These are phyloP conservation scores for Aspergillus nidulans DNA, from an alignment of 495 filamentous ascomycete species.

Conservation along the genomic window DNA sequence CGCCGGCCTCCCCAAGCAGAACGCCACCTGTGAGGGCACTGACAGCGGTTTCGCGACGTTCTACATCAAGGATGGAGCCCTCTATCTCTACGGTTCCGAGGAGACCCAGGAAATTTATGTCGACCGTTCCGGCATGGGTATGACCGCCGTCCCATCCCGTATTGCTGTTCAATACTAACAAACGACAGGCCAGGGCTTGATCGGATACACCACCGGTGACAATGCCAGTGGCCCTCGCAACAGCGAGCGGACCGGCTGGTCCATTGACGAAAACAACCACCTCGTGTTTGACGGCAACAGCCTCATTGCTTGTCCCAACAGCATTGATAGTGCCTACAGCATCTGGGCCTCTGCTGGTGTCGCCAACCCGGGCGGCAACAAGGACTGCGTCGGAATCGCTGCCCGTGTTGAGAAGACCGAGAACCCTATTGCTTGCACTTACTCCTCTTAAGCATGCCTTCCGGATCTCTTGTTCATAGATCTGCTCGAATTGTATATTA, in stretches of 20 bases:
- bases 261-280: constrained; percentile 33
- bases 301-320: constrained; percentile 48
- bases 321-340: constrained; percentile 43
- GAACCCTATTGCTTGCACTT: constrained; percentile 46
- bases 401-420: constrained; percentile 28
- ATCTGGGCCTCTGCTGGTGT: constrained; percentile 43
- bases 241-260: constrained; percentile 42
- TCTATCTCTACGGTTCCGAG: constrained; percentile 41
- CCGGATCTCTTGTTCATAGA: neutral
- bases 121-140: constrained; percentile 52
- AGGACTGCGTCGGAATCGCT: constrained; percentile 40
- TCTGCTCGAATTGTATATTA: neutral
- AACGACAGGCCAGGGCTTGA: constrained; percentile 40
- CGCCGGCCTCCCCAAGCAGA: constrained; percentile 34
- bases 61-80: constrained; percentile 41
- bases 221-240: constrained; percentile 29
- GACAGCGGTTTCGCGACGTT: constrained; percentile 40
- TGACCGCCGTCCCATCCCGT: neutral
- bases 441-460: constrained; percentile 40
- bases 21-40: constrained; percentile 42
- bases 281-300: constrained; percentile 39
- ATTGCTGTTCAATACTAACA: constrained; percentile 1
- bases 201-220: constrained; percentile 46
- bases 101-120: constrained; percentile 45
- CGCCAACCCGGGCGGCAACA: constrained; percentile 39